phyloP scores from a whole-genome alignment of 2,329 filamentous ascomycete genomes.

The Penicillium sp. region DNA sequence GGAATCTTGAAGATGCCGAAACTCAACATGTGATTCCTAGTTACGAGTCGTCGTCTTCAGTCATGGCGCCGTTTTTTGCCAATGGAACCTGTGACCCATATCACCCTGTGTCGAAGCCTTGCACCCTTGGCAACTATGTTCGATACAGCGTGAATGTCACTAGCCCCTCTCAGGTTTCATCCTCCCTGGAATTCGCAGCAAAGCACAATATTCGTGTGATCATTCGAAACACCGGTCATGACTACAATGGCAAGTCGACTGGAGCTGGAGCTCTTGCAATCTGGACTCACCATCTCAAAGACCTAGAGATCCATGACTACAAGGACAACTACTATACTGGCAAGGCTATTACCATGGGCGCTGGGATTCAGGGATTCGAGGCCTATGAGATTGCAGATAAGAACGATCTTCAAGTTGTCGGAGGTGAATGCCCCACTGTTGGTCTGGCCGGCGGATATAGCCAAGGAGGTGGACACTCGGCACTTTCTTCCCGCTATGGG shows the following conservation, averaged over 20 bases:
- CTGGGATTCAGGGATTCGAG: constrained; percentile 55
- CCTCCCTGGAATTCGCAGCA: constrained; percentile 41
- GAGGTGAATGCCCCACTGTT: constrained; percentile 57
- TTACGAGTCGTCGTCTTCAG: constrained; percentile 57
- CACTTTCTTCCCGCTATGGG: constrained; percentile 56
- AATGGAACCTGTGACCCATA: constrained; percentile 48
- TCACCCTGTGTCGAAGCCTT: constrained; percentile 28
- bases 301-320: constrained; percentile 32
- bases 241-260: constrained; percentile 40
- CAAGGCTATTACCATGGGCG: constrained; percentile 54
- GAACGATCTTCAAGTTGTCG: constrained; percentile 53
- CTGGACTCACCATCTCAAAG: constrained; percentile 36
- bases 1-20: background rate
- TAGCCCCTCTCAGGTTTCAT: constrained; percentile 23
- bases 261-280: constrained; percentile 53
- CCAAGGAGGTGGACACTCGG: constrained; percentile 61
- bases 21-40: constrained; percentile 32
- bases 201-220: constrained; percentile 54
- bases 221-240: constrained; percentile 45
- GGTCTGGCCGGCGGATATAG: constrained; percentile 61
- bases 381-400: constrained; percentile 49
- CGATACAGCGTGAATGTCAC: constrained; percentile 39
- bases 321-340: constrained; percentile 48
- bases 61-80: constrained; percentile 41
- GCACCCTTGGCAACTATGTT: constrained; percentile 30